Conservation (phyloP, 2,329 filamentous ascomycete species). For the Ceratocystis albifundus region DNA sequence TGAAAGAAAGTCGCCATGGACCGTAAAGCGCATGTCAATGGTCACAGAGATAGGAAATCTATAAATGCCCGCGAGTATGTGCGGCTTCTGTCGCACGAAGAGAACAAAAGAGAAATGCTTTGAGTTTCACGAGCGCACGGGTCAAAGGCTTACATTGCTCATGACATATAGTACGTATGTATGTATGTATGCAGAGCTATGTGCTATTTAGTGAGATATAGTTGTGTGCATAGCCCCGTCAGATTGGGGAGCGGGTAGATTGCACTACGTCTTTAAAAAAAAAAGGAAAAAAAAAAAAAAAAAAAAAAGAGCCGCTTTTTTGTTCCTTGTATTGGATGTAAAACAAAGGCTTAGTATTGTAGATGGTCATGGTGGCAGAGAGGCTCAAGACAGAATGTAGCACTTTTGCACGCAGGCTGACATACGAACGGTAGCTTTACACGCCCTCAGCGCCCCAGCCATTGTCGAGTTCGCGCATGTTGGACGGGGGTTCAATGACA, state of each 20-base stretch:
- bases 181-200: not conserved
- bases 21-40: too few relatives aligned
- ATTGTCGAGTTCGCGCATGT: slow-evolving; percentile 67
- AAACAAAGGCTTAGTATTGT: too few relatives aligned
- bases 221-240: not conserved
- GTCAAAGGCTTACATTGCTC: not conserved
- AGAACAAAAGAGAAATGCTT: not conserved
- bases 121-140: not conserved
- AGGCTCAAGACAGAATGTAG: too few relatives aligned
- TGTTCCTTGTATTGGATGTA: too few relatives aligned
- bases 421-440: slow-evolving; percentile 31
- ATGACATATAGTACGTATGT: not conserved
- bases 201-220: not conserved
- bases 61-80: not conserved
- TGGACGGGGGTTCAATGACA: slow-evolving; percentile 66
- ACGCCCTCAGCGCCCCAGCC: slow-evolving; percentile 71
- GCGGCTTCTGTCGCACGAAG: not conserved
- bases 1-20: not conserved
- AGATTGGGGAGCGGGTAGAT: too few relatives aligned
- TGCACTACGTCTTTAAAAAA: not conserved
- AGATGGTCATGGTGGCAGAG: not conserved
- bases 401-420: too few relatives aligned
- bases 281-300: not conserved
- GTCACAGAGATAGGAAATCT: not conserved
- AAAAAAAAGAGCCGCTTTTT: not conserved